Evolutionary conservation across 495 filamentous ascomycete species (phyloP).

Genomic region (Tuber aestivum): DNA sequence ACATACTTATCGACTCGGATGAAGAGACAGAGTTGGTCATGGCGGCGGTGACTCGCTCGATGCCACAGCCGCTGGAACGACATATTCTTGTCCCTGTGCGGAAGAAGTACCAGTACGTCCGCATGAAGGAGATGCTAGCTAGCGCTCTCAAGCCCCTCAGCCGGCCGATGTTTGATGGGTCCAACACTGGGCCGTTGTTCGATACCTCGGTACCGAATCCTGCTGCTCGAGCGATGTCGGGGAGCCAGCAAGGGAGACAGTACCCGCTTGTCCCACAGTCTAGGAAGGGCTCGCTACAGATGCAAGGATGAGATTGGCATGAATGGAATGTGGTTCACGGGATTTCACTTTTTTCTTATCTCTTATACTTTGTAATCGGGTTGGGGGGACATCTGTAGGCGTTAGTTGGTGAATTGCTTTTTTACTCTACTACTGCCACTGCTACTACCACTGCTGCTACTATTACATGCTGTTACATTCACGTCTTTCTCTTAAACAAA

Average conservation of each 20-base stretch:
- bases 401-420: not conserved
- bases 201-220: conserved; percentile 5
- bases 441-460: not conserved
- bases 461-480: not conserved
- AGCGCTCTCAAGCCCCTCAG: conserved; percentile 54
- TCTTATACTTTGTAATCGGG: not conserved
- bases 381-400: not conserved
- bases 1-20: conserved; percentile 76
- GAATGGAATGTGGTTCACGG: not conserved
- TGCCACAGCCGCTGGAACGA: conserved; percentile 65
- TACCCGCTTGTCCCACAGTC: not conserved
- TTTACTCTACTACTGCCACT: not conserved
- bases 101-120: conserved; percentile 70
- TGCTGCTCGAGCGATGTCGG: not conserved
- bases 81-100: conserved; percentile 61
- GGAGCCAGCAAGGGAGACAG: not conserved
- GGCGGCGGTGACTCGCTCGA: conserved; percentile 67
- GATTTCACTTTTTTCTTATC: not conserved
- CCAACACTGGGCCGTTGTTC: conserved; percentile 8
- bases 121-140: conserved; percentile 82
- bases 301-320: not conserved
- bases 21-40: conserved; percentile 89
- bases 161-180: conserved; percentile 13
- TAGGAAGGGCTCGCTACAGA: not conserved
- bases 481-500: not conserved